Percentiles rank a stretch among this genome's conserved stretches.
These are phyloP conservation scores for Eragrostis tef DNA, from an alignment of 202 grass and related monocot genomes.

Conservation along the genomic window DNA sequence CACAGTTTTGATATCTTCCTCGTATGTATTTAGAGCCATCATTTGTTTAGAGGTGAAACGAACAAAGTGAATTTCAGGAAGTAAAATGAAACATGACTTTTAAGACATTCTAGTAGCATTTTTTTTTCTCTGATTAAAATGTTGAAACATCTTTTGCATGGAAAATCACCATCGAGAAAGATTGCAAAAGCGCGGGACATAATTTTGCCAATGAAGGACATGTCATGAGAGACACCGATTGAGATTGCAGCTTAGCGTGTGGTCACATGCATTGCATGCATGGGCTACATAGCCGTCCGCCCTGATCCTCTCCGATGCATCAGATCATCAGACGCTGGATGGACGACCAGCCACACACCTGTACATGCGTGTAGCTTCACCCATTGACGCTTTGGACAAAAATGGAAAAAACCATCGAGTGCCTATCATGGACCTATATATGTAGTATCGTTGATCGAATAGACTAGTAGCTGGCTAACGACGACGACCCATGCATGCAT, in stretches of 20 bases:
- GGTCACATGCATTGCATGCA: neutral
- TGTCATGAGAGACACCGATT: neutral
- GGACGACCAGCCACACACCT: neutral
- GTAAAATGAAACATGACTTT: too few relatives aligned
- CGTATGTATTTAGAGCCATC: too few relatives aligned
- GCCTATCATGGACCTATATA: neutral
- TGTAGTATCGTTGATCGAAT: neutral
- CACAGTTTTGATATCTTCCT: too few relatives aligned
- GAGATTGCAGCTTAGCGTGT: neutral
- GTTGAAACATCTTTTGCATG: neutral
- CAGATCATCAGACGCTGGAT: constrained; percentile 22
- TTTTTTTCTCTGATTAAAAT: neutral
- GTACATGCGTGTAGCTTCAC: neutral
- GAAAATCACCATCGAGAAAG: neutral
- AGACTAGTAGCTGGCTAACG: neutral
- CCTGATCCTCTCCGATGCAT: neutral
- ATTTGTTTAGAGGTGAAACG: too few relatives aligned
- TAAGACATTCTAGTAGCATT: neutral
- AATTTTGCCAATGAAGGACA: neutral
- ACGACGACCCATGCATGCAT: neutral
- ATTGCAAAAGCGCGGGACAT: neutral
- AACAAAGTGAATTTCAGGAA: too few relatives aligned
- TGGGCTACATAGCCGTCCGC: neutral
- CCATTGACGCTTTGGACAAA: constrained; percentile 23
- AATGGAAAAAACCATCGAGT: neutral